Base-by-base conservation (phyloP, 179 eudicot species). In the Camellia oleifera region DNA sequence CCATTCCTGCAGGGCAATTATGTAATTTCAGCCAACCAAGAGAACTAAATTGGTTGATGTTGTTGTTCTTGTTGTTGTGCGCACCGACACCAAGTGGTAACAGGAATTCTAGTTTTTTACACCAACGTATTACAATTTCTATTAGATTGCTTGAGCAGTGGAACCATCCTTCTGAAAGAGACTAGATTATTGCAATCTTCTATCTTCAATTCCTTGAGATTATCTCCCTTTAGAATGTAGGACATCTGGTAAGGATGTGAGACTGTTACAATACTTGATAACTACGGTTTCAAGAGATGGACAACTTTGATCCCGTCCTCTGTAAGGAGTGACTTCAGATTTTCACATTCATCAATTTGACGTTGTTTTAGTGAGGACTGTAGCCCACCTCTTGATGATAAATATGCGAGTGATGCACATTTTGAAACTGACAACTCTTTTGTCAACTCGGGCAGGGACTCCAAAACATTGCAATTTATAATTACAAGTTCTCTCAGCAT, bases 301-400 rank as follows among this genome's bases (percentile, higher is more conserved):
- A 53, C 75, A 75, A n/a, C 60, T 18, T 75, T 11, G 2, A 75
- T n/a, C 65, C 67, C 74, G 4, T 48, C 77, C 52, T 42, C 54
- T 15, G 17, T 67, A 15, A 58, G 7, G 42, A 58, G 0, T 14
- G 65, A 58, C 7, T 15, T 53, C 77, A 75, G 52, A 14, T 60
- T 13, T 42, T 0, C 12, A 45, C 78, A 75, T 0, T 0, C 0
- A 1, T 0, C 0, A 60, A 75, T 45, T 0, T 0, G 8, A 6
- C 60, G 78, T 0, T 12, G 7, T 12, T 69, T 69, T 3, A 69
- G 26, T 2, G 52, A 44, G 23, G 48, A 5, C 3, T 52, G 72
- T 14, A 75, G 65, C 32, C 68, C 66, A n/a, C 4, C n/a, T 8
- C 15, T n/a, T 14, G 40, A 15, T 17, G 54, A 45, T 45, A 44